Conservation (phyloP, 306 rosid genomes). For the Acacia confusa region DNA sequence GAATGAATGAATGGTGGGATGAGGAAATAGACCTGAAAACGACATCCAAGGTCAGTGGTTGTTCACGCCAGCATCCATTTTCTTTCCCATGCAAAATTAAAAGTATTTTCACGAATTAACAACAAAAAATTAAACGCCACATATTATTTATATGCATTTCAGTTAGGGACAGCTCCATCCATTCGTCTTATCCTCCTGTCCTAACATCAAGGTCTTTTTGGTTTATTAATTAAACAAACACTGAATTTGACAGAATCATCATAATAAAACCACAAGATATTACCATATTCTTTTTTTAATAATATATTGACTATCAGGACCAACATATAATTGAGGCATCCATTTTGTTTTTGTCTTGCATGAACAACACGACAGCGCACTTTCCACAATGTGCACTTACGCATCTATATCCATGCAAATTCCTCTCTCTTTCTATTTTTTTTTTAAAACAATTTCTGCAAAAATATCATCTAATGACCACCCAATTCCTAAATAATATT, state of each 20-base stretch:
- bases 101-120: background rate
- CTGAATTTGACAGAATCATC: slow-evolving; percentile 21
- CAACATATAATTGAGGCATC: slow-evolving; percentile 37
- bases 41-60: slow-evolving; percentile 35
- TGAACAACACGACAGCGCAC: slow-evolving; percentile 50
- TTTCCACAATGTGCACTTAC: slow-evolving; percentile 32
- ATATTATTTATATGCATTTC: background rate
- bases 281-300: background rate
- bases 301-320: slow-evolving; percentile 32
- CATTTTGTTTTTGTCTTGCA: slow-evolving; percentile 35
- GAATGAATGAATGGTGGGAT: slow-evolving; percentile 2
- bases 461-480: background rate
- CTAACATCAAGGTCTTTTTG: background rate
- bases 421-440: background rate
- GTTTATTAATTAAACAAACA: slow-evolving; percentile 7
- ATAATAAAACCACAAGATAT: slow-evolving; percentile 1
- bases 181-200: background rate
- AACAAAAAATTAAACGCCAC: background rate
- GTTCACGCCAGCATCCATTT: slow-evolving; percentile 52
- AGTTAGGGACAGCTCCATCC: slow-evolving; percentile 5
- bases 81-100: slow-evolving; percentile 39
- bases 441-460: background rate
- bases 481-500: background rate
- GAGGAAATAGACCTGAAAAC: slow-evolving; percentile 20
- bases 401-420: slow-evolving; percentile 27